phyloP scores from a whole-genome alignment of 176 grass and related monocot species.

The Urochloa ruziziensis region DNA sequence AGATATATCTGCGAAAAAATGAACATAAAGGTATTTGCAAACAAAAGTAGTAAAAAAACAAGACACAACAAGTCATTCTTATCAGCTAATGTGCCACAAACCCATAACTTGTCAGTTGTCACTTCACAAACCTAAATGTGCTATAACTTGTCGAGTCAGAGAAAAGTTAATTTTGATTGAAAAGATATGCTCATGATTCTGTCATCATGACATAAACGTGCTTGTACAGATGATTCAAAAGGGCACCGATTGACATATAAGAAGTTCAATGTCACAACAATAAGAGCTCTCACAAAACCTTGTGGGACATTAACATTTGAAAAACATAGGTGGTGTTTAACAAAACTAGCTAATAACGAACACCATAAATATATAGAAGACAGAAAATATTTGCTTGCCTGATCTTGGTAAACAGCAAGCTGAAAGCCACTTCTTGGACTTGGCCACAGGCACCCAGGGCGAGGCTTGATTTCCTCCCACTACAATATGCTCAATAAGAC shows the following conservation, averaged over 20 bases:
- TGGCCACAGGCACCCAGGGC: slow-evolving; percentile 87
- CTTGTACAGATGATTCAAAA: neutral
- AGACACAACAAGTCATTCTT: slow-evolving; percentile 1
- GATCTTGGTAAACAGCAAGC: slow-evolving; percentile 92
- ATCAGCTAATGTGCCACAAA: neutral
- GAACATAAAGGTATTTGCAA: slow-evolving; percentile 14
- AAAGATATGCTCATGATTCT: slow-evolving; percentile 4
- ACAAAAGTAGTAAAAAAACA: slow-evolving; percentile 14
- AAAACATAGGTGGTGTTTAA: neutral
- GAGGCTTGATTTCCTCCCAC: slow-evolving; percentile 98
- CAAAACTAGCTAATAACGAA: neutral
- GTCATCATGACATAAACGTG: slow-evolving; percentile 1
- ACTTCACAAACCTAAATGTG: neutral
- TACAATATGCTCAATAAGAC: slow-evolving; percentile 43
- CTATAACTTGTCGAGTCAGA: neutral
- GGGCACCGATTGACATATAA: neutral
- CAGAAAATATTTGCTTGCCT: slow-evolving; percentile 54
- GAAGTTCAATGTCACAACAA: slow-evolving; percentile 9
- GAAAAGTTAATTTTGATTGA: neutral
- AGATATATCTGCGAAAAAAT: slow-evolving; percentile 70
- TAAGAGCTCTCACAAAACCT: neutral
- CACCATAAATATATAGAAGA: neutral
- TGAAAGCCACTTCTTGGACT: slow-evolving; percentile 98
- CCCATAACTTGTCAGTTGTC: neutral
- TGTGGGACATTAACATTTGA: neutral